These are phyloP conservation scores for Metarhizium rileyi DNA, from an alignment of 2,329 filamentous ascomycete species.

Conservation along the genomic window DNA sequence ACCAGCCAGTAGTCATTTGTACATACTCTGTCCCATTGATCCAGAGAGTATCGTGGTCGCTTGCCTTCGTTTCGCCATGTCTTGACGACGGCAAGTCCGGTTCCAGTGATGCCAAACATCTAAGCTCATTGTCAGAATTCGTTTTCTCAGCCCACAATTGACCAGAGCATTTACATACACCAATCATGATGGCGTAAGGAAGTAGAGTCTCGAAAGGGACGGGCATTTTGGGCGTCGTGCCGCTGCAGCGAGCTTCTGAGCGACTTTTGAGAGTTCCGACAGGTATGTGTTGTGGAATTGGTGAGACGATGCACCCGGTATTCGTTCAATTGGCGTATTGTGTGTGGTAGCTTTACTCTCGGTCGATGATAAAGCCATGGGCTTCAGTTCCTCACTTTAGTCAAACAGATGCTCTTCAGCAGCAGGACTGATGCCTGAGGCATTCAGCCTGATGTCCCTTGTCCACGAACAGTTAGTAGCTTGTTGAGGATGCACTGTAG, in stretches of 20 bases:
- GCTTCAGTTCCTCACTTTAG: neutral
- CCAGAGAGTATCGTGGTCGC: constrained; percentile 48
- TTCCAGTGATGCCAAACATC: constrained; percentile 55
- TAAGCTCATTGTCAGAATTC: constrained; percentile 19
- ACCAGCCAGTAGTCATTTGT: neutral
- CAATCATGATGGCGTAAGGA: constrained; percentile 55
- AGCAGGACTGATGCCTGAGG: constrained; percentile 14
- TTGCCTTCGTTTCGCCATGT: constrained; percentile 52
- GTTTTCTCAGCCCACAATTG: constrained; percentile 1
- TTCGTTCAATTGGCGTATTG: constrained; percentile 4
- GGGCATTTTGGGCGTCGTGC: constrained; percentile 37
- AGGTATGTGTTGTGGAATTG: neutral
- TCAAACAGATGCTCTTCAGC: neutral
- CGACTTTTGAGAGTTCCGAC: neutral
- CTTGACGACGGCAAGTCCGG: constrained; percentile 46
- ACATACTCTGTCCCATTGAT: constrained; percentile 54
- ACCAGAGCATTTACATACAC: constrained; percentile 33
- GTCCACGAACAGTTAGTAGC: constrained; percentile 6
- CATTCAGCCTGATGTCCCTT: constrained; percentile 3
- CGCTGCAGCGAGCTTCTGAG: constrained; percentile 21
- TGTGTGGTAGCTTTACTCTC: neutral
- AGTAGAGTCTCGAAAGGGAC: constrained; percentile 55
- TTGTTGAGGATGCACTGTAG: neutral
- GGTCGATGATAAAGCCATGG: neutral
- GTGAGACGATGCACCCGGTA: neutral